phyloP scores from a whole-genome alignment of 2,329 filamentous ascomycete species.

The Pseudogymnoascus sp. region DNA sequence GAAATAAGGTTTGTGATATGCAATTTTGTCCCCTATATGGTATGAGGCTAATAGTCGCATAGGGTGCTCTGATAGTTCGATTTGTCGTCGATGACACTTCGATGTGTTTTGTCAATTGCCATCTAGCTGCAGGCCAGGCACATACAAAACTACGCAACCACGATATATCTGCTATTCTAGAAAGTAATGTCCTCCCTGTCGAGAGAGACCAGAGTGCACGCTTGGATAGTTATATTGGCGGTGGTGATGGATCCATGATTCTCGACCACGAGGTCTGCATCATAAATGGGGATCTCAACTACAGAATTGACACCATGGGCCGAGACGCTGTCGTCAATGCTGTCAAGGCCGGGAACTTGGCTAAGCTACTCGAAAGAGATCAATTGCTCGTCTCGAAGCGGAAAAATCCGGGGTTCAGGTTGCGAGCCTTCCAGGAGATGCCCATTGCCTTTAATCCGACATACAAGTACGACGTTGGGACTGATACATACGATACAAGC shows the following conservation, averaged over 20 bases:
- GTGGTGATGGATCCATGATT: conserved; percentile 92
- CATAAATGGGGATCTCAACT: conserved; percentile 93
- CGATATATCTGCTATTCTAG: conserved; percentile 83
- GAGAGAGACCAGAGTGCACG: conserved; percentile 62
- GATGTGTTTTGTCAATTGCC: conserved; percentile 93
- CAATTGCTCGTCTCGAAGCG: conserved; percentile 84
- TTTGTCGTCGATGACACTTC: conserved; percentile 92
- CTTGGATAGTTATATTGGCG: conserved; percentile 74
- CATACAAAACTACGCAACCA: conserved; percentile 88
- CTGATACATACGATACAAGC: conserved; percentile 85
- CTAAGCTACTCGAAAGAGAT: conserved; percentile 84
- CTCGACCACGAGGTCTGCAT: conserved; percentile 97
- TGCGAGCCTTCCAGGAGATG: conserved; percentile 83
- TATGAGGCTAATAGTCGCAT: conserved; percentile 14
- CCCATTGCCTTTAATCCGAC: conserved; percentile 90
- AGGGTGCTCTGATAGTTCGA: conserved; percentile 81
- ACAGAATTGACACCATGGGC: conserved; percentile 95
- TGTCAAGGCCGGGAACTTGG: conserved; percentile 70
- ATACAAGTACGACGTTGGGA: conserved; percentile 97
- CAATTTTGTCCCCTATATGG: not conserved
- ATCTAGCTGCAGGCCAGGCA: conserved; percentile 87
- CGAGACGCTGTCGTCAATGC: conserved; percentile 86
- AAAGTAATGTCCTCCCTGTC: conserved; percentile 64
- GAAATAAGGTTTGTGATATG: conserved; percentile 62
- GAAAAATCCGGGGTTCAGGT: conserved; percentile 80